A percentile compares a stretch with the other conserved stretches of the same genome.
Conservation (phyloP, 139 green algal genomes). For the Chlamydomonas asymmetrica region DNA sequence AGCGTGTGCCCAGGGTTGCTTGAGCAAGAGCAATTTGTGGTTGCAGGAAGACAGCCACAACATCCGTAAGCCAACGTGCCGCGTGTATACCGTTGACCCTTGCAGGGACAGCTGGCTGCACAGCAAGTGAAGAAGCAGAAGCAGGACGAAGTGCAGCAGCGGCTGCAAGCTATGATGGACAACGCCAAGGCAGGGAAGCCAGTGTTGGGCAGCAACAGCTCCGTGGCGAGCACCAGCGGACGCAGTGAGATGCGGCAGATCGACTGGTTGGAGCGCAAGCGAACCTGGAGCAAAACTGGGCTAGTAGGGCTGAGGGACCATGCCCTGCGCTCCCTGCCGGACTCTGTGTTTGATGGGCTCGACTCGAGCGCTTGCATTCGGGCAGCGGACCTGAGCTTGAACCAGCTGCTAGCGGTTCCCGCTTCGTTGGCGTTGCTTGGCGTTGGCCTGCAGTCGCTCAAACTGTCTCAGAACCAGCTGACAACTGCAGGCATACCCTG, state of each 20-base stretch:
- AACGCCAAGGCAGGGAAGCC: too few relatives aligned
- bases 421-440: background rate
- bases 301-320: conserved; percentile 45
- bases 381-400: conserved; percentile 22
- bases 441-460: conserved; percentile 20
- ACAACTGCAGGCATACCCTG: background rate
- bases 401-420: background rate
- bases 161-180: too few relatives aligned
- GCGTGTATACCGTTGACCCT: too few relatives aligned
- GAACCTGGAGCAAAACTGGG: conserved; percentile 59
- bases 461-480: conserved; percentile 12
- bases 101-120: conserved; percentile 38
- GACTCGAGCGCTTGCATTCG: background rate
- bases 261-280: conserved; percentile 36
- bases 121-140: conserved; percentile 29
- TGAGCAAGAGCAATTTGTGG: too few relatives aligned
- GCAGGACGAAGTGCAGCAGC: conserved; percentile 32
- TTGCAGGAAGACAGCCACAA: background rate
- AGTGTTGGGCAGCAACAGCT: too few relatives aligned
- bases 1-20: background rate
- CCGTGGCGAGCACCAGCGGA: too few relatives aligned
- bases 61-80: too few relatives aligned
- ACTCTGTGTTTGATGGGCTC: conserved; percentile 7
- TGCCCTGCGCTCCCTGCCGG: conserved; percentile 37
- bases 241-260: too few relatives aligned